Conservation (phyloP, 2,329 filamentous ascomycete genomes). For the Dothideomycetes sp. region DNA sequence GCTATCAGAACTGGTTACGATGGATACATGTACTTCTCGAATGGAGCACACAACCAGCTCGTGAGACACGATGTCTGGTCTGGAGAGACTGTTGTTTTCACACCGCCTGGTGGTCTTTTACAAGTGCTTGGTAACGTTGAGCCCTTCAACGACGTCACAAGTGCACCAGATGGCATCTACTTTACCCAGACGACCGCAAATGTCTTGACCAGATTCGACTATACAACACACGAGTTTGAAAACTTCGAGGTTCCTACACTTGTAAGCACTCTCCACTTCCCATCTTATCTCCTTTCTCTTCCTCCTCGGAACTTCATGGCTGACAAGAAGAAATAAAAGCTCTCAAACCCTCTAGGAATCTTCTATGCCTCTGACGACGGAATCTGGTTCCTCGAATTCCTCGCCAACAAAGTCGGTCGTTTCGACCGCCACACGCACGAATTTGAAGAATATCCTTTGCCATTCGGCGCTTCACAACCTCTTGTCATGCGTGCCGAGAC, state of each 20-base stretch:
- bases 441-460: background rate
- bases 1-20: constrained; percentile 13
- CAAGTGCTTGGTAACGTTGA: constrained; percentile 19
- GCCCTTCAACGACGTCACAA: constrained; percentile 20
- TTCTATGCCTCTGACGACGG: constrained; percentile 8
- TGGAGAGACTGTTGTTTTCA: constrained; percentile 16
- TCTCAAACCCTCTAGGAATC: constrained; percentile 17
- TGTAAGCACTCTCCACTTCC: too few species aligned
- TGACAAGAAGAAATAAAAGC: too few species aligned
- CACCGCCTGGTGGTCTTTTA: constrained; percentile 14
- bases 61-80: constrained; percentile 17
- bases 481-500: constrained; percentile 4
- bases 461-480: background rate
- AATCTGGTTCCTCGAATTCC: constrained; percentile 2
- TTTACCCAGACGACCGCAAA: constrained; percentile 19
- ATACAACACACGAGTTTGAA: constrained; percentile 15
- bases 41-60: constrained; percentile 21
- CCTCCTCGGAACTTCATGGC: too few species aligned
- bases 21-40: constrained; percentile 19
- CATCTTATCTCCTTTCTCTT: too few species aligned
- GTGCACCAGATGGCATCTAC: constrained; percentile 17
- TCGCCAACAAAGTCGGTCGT: background rate
- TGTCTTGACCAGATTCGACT: constrained; percentile 17
- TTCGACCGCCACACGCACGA: background rate
- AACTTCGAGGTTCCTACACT: constrained; percentile 17